These are phyloP conservation scores for Rhizophlyctis rosea DNA, from an alignment of 192 early-diverging fungal genomes.

Conservation along the genomic window DNA sequence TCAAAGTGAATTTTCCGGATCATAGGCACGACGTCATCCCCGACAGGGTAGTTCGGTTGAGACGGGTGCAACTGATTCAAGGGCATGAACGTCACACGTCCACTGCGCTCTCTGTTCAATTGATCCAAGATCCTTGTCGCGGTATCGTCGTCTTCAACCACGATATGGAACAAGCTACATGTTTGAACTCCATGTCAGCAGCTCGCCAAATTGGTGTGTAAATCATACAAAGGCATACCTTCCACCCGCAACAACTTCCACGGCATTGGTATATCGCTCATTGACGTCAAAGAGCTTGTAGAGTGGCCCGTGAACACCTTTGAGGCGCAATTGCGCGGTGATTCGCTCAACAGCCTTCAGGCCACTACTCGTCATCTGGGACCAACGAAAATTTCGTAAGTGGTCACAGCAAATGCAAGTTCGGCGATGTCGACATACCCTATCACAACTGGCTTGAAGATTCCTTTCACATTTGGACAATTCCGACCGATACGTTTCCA, in stretches of 20 bases:
- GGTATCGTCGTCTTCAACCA: constrained; percentile 92
- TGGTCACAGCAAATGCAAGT: too few relatives aligned
- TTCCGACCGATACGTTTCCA: constrained; percentile 71
- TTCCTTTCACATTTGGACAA: constrained; percentile 68
- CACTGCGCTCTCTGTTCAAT: constrained; percentile 58
- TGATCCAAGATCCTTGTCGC: constrained; percentile 69
- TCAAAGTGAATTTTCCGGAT: constrained; percentile 74
- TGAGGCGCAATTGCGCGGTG: constrained; percentile 52
- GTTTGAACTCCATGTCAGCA: constrained; percentile 11
- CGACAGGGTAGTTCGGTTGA: constrained; percentile 47
- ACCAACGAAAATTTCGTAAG: too few relatives aligned
- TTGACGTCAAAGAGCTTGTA: constrained; percentile 91
- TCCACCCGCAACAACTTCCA: constrained; percentile 82
- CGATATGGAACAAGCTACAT: constrained; percentile 87
- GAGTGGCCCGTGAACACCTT: constrained; percentile 85
- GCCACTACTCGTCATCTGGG: constrained; percentile 72
- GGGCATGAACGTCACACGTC: constrained; percentile 94
- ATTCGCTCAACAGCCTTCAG: constrained; percentile 70
- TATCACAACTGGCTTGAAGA: constrained; percentile 74
- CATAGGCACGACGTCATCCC: constrained; percentile 74
- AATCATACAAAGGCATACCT: constrained; percentile 39
- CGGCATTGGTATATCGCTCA: constrained; percentile 75
- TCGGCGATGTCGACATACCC: too few relatives aligned
- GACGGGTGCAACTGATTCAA: constrained; percentile 78
- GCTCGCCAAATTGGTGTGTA: background rate